Conservation (phyloP, 2,329 filamentous ascomycete genomes). For the Fonsecaea erecta region DNA sequence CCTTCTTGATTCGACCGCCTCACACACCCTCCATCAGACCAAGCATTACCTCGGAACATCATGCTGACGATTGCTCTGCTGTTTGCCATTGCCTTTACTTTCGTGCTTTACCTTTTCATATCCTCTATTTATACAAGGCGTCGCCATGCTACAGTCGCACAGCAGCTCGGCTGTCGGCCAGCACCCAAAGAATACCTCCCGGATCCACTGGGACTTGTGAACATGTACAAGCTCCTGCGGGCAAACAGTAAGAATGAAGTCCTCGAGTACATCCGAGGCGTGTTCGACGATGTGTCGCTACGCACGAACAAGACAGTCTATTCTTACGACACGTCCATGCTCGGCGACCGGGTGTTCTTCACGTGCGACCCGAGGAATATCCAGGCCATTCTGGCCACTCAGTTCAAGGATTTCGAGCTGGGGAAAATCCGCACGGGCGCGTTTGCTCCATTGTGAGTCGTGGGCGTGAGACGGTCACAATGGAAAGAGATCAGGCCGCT, state of each 20-base stretch:
- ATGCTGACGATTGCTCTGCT: conserved; percentile 5
- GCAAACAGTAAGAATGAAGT: conserved; percentile 12
- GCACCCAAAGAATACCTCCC: conserved; percentile 6
- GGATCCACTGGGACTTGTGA: conserved; percentile 8
- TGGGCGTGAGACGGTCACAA: conserved; percentile 49
- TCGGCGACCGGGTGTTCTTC: conserved; percentile 25
- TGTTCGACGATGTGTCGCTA: conserved; percentile 18
- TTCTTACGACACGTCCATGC: conserved; percentile 12
- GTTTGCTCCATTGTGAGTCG: conserved; percentile 56
- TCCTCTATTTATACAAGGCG: conserved; percentile 6
- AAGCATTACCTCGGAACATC: not conserved
- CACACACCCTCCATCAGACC: conserved; percentile 3
- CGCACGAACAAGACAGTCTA: conserved; percentile 15
- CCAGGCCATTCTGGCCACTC: conserved; percentile 80
- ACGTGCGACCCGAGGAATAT: conserved; percentile 64
- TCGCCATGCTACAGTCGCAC: conserved; percentile 11
- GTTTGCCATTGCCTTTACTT: not conserved
- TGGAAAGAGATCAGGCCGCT: not conserved
- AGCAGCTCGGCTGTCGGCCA: conserved; percentile 16
- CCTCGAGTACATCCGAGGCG: conserved; percentile 12
- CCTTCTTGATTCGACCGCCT: not conserved
- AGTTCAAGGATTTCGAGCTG: conserved; percentile 83
- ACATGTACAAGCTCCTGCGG: conserved; percentile 8
- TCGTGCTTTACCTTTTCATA: conserved; percentile 8
- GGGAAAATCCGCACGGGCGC: conserved; percentile 73